These are phyloP conservation scores for Sideroxylon spinosum DNA, from an alignment of 179 eudicot genomes.

Conservation along the genomic window DNA sequence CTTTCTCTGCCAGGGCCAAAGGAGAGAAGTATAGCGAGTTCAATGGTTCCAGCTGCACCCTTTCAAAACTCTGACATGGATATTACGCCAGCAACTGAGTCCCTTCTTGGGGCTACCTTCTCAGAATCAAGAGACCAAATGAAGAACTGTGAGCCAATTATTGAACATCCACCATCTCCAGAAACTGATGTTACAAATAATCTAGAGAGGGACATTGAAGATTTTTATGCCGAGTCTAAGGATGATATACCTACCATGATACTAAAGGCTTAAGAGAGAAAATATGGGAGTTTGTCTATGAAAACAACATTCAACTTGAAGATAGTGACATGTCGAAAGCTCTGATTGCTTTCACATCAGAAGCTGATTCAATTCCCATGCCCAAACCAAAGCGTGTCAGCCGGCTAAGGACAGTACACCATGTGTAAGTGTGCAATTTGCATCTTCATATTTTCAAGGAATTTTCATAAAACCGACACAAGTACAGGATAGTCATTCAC, in stretches of 20 bases:
- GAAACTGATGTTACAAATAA: conserved; percentile 28
- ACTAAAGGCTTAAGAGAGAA: conserved; percentile 46
- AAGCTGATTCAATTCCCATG: conserved; percentile 54
- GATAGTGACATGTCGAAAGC: conserved; percentile 62
- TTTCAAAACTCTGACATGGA: conserved; percentile 20
- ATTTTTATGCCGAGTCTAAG: conserved; percentile 42
- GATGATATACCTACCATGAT: conserved; percentile 52
- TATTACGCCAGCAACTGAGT: conserved; percentile 28
- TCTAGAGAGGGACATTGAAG: conserved; percentile 49
- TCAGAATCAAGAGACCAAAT: conserved; percentile 11
- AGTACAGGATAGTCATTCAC: no score
- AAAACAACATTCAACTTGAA: conserved; percentile 33
- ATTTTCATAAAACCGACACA: no score
- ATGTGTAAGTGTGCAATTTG: conserved; percentile 45
- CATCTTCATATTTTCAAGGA: no score
- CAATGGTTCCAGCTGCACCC: conserved; percentile 22
- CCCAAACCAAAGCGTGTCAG: conserved; percentile 54
- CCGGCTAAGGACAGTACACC: conserved; percentile 66
- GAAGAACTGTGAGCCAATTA: conserved; percentile 24
- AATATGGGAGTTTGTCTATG: conserved; percentile 38
- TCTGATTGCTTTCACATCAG: conserved; percentile 50
- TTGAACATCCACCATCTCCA: conserved; percentile 72
- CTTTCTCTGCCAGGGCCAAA: conserved; percentile 58
- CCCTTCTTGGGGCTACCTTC: conserved; percentile 24
- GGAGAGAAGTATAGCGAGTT: conserved; percentile 38